Percentiles rank a stretch among this genome's conserved stretches.
These are phyloP conservation scores for Amylocystis lapponica DNA, from an alignment of 768 basidiomycete genomes.

Conservation along the genomic window DNA sequence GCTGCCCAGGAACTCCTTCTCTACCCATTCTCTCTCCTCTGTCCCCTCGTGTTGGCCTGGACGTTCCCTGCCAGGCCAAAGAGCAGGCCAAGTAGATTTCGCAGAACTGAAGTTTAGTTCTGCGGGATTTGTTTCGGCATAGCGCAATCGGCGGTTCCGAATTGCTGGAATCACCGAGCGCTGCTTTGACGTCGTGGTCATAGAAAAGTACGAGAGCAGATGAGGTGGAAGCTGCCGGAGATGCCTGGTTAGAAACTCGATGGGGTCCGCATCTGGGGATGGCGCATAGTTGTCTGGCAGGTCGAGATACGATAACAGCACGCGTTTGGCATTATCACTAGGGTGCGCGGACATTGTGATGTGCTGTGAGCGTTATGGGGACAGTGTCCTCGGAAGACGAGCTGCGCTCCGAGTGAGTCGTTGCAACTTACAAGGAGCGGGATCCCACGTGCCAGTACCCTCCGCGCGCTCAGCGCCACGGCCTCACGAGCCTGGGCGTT, in stretches of 20 bases:
- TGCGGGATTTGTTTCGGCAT: conserved; percentile 46
- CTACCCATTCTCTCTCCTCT: conserved; percentile 70
- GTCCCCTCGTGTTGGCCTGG: conserved; percentile 44
- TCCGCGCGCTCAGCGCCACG: no score
- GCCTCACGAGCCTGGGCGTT: no score
- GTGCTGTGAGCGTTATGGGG: no score
- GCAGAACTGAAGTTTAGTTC: conserved; percentile 52
- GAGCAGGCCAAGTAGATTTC: conserved; percentile 52
- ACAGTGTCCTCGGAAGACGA: no score
- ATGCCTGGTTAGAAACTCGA: conserved; percentile 59
- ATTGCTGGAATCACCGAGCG: conserved; percentile 58
- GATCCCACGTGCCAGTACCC: no score
- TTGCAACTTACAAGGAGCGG: no score
- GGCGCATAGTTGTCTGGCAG: conserved; percentile 56
- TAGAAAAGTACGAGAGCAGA: conserved; percentile 40
- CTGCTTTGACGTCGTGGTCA: conserved; percentile 50
- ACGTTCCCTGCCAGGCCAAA: conserved; percentile 58
- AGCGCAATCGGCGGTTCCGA: conserved; percentile 68
- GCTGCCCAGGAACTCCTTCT: conserved; percentile 54
- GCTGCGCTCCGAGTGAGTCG: no score
- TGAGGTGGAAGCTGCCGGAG: conserved; percentile 63
- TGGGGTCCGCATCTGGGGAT: conserved; percentile 49
- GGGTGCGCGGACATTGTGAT: no score
- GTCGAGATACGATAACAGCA: conserved; percentile 48
- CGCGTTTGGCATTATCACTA: no score